A percentile compares a stretch with the other conserved stretches of the same genome.
Evolutionary conservation across 2,329 filamentous ascomycete species (phyloP).

Genomic region (Claviceps digitariae): DNA sequence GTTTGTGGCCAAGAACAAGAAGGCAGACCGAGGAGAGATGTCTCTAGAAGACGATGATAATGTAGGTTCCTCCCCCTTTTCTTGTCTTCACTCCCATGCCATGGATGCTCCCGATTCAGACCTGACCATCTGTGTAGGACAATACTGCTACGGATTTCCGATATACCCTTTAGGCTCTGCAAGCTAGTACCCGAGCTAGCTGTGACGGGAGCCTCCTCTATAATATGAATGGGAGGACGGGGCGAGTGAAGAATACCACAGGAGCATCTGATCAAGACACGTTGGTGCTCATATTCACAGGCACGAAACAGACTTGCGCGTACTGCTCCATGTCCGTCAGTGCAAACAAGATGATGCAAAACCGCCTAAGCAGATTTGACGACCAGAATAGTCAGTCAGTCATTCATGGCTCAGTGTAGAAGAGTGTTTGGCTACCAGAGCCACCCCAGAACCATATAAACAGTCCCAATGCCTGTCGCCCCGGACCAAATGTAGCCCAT

Average conservation of each 20-base stretch:
- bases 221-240: neutral
- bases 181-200: neutral
- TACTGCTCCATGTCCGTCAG: neutral
- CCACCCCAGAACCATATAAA: neutral
- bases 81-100: neutral
- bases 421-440: neutral
- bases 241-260: neutral
- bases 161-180: neutral
- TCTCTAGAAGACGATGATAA: constrained; percentile 32
- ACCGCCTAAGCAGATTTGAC: neutral
- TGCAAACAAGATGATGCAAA: neutral
- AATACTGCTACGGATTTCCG: constrained; percentile 3
- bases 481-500: neutral
- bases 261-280: neutral
- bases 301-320: neutral
- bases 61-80: constrained; percentile 24
- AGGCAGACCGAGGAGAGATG: constrained; percentile 40
- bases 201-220: neutral
- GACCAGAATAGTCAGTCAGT: neutral
- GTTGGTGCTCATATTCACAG: neutral
- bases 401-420: neutral
- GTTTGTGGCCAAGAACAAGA: constrained; percentile 31
- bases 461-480: neutral
- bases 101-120: neutral
- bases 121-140: neutral